Base-by-base conservation (phyloP, 352 stramenopile genomes). In the Phytophthora syringae region DNA sequence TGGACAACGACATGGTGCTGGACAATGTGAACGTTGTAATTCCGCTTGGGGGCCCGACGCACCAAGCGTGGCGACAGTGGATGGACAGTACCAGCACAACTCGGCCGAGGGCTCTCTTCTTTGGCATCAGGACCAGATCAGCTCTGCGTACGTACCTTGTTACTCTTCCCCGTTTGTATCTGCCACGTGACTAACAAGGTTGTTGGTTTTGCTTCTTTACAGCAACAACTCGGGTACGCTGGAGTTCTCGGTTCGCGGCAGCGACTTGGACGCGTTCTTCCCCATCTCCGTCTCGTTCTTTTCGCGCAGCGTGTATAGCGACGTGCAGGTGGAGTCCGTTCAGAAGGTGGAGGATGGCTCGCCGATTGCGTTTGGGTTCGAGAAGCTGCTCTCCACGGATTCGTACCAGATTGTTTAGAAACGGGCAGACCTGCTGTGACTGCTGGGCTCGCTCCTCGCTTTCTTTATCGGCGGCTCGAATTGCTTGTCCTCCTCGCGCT, bases 401-500 rank as follows among this genome's bases (percentile, higher is more conserved):
- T 82, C 82, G 70, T 96, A 96, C 72, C 82, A 93, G 62, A 91
- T 96, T 75, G 82, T 92, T 74, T 96, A 94, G 81, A 92, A 74
- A 56, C 40, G n/a, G n/a, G n/a, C n/a, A n/a, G n/a, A n/a, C n/a
- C n/a, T n/a, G n/a, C 28, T 64, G 5, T 61, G 64, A 40, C 49
- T 52, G 57, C 34, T 63, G 57, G 44, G 56, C 22, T 42, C 5
- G 27, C 58, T 60, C 5, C 25, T 32, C n/a, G n/a, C n/a, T n/a
- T n/a, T n/a, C n/a, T n/a, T n/a, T n/a, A n/a, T n/a, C n/a, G n/a
- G 61, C 59, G 43, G 53, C 50, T 36, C 58, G 45, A 40, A 51
- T 47, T 67, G 43, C 39, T 60, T 68, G 52, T 50, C 47, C 45
- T 30, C 18, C 42, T 64, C 48, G 47, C 44, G 55, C 51, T 25